Base-by-base conservation (phyloP, 139 green algal species). In the Coccomyxa sp. region DNA sequence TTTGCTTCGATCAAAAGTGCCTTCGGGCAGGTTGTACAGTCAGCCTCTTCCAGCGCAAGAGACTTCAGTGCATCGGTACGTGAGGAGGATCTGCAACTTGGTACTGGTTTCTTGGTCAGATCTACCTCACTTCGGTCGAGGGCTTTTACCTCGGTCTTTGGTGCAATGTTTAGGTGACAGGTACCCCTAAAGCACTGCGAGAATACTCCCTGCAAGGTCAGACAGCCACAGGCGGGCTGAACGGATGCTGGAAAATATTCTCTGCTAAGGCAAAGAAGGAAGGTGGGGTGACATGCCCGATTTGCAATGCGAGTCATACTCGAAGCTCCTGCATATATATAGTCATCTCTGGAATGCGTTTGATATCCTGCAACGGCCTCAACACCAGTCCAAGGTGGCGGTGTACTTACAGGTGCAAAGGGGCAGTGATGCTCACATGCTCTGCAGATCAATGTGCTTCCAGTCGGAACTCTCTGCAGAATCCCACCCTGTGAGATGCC, bases 171-270 rank as follows among this genome's bases (percentile, higher is more conserved):
- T 10, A 78, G 74, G 74, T 78, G 14, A 38, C 28, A 16, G 74
- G 74, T 1, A 38, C 74, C 17, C 74, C n/a, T 27, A 57, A 38
- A 71, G 63, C 63, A 16, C 74, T 78, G n/a, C 74, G 74, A 28
- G 74, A 78, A 10, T 78, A 78, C 30, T 57, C 74, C 23, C 25
- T 80, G 76, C 31, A 80, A 38, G 76, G 76, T 16, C 76, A 80
- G 32, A 38, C 32, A 28, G 76, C 76, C 3, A 80, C 76, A 66
- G 77, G 51, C 38, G 77, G 77, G 18, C 51, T 71, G 10, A 38
- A 68, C 45, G 77, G 57, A 23, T 32, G 58, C 51, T 81, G 77
- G 77, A 81, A 68, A 38, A 68, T 81, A 17, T 71, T 74, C 31
- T 32, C 51, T 21, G 77, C 77, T 25, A 30, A 45, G 18, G 25